These are phyloP conservation scores for Epicoccum nigrum DNA, from an alignment of 2,329 filamentous ascomycete species.

Conservation along the genomic window DNA sequence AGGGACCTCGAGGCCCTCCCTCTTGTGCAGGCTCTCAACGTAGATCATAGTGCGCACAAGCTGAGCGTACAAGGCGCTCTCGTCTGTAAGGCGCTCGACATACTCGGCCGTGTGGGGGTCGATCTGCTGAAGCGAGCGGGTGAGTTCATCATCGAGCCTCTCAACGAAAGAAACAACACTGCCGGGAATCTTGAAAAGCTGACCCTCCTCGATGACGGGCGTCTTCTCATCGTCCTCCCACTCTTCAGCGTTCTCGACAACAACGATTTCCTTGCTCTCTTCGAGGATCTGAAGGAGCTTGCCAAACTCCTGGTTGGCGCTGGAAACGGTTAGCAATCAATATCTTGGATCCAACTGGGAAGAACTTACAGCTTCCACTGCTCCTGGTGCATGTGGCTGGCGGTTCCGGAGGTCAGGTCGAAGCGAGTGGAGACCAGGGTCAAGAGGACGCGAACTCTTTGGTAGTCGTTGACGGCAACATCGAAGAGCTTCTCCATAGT, in stretches of 20 bases:
- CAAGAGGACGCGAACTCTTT: slow-evolving; percentile 88
- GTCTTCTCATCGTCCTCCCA: slow-evolving; percentile 99
- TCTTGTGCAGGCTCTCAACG: slow-evolving; percentile 78
- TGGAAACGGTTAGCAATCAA: slow-evolving; percentile 24
- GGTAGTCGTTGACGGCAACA: slow-evolving; percentile 89
- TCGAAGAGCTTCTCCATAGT: slow-evolving; percentile 96
- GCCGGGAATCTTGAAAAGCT: slow-evolving; percentile 90
- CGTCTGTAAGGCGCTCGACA: slow-evolving; percentile 91
- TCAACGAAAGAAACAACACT: slow-evolving; percentile 94
- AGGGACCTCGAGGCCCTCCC: slow-evolving; percentile 71
- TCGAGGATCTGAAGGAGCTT: slow-evolving; percentile 80
- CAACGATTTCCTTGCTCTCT: slow-evolving; percentile 77
- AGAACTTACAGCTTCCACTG: slow-evolving; percentile 81
- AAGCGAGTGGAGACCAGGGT: slow-evolving; percentile 93
- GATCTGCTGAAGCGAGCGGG: slow-evolving; percentile 94
- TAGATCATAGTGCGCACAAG: slow-evolving; percentile 89
- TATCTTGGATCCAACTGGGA: background rate
- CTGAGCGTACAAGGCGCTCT: slow-evolving; percentile 87
- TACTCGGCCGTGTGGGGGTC: slow-evolving; percentile 99
- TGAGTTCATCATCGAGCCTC: slow-evolving; percentile 95
- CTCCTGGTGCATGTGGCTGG: slow-evolving; percentile 86
- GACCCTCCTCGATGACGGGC: slow-evolving; percentile 72
- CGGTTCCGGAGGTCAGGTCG: slow-evolving; percentile 81
- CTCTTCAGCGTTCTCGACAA: slow-evolving; percentile 91
- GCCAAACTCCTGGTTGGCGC: slow-evolving; percentile 82